phyloP scores from a whole-genome alignment of 768 basidiomycete species.

The Mycena alexandri region DNA sequence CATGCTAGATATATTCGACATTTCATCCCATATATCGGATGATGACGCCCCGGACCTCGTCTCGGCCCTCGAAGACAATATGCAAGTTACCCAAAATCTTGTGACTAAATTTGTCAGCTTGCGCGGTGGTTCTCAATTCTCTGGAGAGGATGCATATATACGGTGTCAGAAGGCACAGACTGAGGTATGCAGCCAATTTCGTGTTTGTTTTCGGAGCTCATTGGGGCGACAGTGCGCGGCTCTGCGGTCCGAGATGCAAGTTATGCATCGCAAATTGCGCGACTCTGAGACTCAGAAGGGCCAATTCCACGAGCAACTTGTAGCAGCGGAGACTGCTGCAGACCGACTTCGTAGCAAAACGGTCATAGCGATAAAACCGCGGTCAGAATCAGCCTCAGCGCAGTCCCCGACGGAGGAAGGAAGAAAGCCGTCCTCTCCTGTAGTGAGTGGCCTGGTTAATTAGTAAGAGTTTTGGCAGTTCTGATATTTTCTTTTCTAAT shows the following conservation, averaged over 20 bases:
- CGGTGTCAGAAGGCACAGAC: slow-evolving; percentile 68
- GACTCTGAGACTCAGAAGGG: slow-evolving; percentile 65
- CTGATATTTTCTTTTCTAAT: slow-evolving; percentile 62
- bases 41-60: slow-evolving; percentile 53
- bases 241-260: slow-evolving; percentile 68
- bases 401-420: slow-evolving; percentile 60
- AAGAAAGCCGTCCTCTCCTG: slow-evolving; percentile 71
- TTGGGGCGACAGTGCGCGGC: slow-evolving; percentile 60
- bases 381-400: slow-evolving; percentile 44
- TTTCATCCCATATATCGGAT: slow-evolving; percentile 56
- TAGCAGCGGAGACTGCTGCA: slow-evolving; percentile 69
- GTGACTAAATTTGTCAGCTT: slow-evolving; percentile 69
- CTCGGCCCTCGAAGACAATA: slow-evolving; percentile 64
- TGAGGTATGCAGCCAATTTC: slow-evolving; percentile 60
- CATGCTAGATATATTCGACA: slow-evolving; percentile 59
- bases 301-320: slow-evolving; percentile 63
- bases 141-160: slow-evolving; percentile 56
- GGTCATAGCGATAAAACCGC: slow-evolving; percentile 61
- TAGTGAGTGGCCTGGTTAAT: slow-evolving; percentile 78
- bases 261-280: slow-evolving; percentile 61
- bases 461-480: slow-evolving; percentile 72
- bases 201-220: slow-evolving; percentile 30
- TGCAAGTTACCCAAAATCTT: slow-evolving; percentile 69
- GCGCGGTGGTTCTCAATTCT: slow-evolving; percentile 49
- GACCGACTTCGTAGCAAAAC: slow-evolving; percentile 72